phyloP scores from a whole-genome alignment of 345 rosid genomes.

The Eucalyptus victrix region DNA sequence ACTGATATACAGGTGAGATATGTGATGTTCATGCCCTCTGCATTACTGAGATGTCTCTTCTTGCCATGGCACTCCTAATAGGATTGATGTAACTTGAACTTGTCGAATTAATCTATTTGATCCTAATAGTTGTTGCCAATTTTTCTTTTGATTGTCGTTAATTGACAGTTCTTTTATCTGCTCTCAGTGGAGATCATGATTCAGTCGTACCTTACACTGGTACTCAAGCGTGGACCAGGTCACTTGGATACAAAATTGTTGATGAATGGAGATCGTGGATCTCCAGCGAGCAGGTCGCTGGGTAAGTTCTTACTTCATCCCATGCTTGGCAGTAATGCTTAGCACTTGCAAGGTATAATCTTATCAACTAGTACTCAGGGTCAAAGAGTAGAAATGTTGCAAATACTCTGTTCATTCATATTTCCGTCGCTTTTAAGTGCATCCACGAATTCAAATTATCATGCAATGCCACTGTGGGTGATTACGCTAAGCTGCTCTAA shows the following conservation, averaged over 20 bases:
- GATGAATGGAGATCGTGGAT: slow-evolving; percentile 7
- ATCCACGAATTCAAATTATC: background rate
- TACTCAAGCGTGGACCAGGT: slow-evolving; percentile 7
- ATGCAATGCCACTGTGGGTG: background rate
- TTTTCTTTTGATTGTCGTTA: background rate
- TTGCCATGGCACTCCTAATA: background rate
- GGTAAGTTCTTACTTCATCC: background rate
- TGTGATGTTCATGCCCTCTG: background rate
- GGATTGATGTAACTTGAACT: background rate
- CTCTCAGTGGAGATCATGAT: slow-evolving; percentile 7
- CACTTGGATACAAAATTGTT: background rate
- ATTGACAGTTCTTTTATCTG: background rate
- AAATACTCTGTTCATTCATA: background rate
- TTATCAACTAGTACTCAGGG: background rate
- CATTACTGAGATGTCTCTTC: background rate
- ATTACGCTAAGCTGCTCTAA: background rate
- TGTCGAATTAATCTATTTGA: background rate
- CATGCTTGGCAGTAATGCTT: background rate
- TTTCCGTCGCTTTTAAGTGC: background rate
- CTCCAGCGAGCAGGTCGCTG: background rate
- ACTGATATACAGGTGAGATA: slow-evolving; percentile 23
- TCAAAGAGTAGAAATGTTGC: background rate
- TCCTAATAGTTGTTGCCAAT: background rate
- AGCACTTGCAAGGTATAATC: background rate
- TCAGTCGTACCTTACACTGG: background rate